phyloP scores from a whole-genome alignment of 352 stramenopile species.

The Globisporangium camurandrum region DNA sequence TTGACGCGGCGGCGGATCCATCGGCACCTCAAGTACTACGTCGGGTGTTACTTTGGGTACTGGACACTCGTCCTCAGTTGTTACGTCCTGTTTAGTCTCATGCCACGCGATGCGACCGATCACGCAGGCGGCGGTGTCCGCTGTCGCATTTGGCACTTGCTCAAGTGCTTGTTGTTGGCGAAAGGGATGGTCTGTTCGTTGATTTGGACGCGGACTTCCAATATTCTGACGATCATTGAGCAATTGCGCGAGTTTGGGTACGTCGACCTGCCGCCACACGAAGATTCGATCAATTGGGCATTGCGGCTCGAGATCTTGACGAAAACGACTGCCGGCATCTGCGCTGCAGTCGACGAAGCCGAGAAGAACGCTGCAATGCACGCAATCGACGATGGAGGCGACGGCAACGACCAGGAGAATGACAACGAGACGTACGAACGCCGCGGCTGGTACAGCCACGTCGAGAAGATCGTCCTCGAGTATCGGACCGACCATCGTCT shows the following conservation, averaged over 20 bases:
- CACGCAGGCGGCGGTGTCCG: conserved; percentile 21
- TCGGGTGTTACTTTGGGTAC: conserved; percentile 83
- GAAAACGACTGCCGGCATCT: conserved; percentile 84
- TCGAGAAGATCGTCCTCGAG: conserved; percentile 65
- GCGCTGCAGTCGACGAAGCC: conserved; percentile 53
- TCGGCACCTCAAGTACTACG: conserved; percentile 82
- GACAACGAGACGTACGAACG: conserved; percentile 41
- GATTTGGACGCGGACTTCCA: conserved; percentile 81
- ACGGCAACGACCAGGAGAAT: neutral
- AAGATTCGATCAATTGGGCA: conserved; percentile 85
- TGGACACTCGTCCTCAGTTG: conserved; percentile 70
- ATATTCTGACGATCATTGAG: conserved; percentile 69
- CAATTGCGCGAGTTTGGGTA: conserved; percentile 54
- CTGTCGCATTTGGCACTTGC: conserved; percentile 64
- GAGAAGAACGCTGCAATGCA: conserved; percentile 42
- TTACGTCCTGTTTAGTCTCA: conserved; percentile 60
- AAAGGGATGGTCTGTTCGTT: conserved; percentile 79
- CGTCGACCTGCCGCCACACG: conserved; percentile 49
- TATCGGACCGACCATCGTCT: conserved; percentile 45
- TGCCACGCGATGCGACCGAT: conserved; percentile 24
- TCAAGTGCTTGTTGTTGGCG: conserved; percentile 58
- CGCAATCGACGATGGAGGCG: neutral
- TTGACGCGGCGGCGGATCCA: conserved; percentile 66
- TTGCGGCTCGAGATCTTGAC: conserved; percentile 81
- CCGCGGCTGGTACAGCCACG: conserved; percentile 68